phyloP scores from a whole-genome alignment of 108 stramenopile genomes.

The Cyclotella choctawhatcheeana region DNA sequence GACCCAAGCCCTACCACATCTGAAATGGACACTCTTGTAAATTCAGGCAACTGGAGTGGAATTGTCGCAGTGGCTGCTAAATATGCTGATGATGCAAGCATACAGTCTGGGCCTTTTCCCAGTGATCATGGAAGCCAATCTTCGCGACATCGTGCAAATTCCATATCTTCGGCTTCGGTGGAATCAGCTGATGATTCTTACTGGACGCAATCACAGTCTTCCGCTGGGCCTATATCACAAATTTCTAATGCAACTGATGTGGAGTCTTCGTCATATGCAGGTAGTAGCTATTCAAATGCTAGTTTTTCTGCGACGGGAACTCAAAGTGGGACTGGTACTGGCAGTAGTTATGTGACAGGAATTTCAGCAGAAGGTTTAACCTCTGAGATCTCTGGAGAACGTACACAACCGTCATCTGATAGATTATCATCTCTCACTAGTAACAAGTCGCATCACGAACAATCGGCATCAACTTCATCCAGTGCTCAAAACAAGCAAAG shows the following conservation, averaged over 20 bases:
- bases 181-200: constrained; percentile 37
- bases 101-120: not conserved
- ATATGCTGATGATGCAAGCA: constrained; percentile 49
- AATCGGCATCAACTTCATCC: constrained; percentile 21
- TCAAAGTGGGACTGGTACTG: no score
- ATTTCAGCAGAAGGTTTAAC: no score
- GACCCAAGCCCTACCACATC: constrained; percentile 6
- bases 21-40: constrained; percentile 45
- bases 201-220: not conserved
- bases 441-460: not conserved
- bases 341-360: no score
- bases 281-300: no score
- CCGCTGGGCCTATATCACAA: no score
- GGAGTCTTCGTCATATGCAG: no score
- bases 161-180: constrained; percentile 28
- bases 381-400: constrained; percentile 1
- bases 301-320: no score
- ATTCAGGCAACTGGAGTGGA: constrained; percentile 52
- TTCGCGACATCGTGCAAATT: not conserved
- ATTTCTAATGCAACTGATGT: no score
- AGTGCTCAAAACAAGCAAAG: constrained; percentile 25
- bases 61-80: constrained; percentile 51
- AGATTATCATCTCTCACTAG: constrained; percentile 22
- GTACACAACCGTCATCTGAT: not conserved
- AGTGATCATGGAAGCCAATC: constrained; percentile 1